Conservation (phyloP, 2,329 filamentous ascomycete genomes). For the Pestalotiopsis sp. region DNA sequence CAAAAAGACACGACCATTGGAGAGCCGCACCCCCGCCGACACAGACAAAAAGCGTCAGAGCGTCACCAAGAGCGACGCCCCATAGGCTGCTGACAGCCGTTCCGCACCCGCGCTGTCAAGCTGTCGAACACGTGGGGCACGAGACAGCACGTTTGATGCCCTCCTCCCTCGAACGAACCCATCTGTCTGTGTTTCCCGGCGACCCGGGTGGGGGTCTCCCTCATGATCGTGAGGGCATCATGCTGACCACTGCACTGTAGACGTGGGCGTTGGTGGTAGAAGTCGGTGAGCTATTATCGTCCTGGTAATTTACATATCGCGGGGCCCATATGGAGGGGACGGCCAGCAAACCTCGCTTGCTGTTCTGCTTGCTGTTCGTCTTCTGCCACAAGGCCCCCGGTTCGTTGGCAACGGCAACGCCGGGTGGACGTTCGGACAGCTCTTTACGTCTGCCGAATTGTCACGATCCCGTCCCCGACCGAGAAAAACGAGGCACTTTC, state of each 20-base stretch:
- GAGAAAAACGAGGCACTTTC: neutral
- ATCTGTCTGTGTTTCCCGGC: too few species aligned
- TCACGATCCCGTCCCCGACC: neutral
- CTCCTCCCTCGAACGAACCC: neutral
- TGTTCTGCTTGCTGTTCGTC: neutral
- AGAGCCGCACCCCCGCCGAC: neutral
- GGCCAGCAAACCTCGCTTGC: neutral
- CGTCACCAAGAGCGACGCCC: neutral
- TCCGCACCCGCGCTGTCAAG: constrained; percentile 7
- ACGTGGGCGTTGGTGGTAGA: neutral
- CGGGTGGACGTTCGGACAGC: neutral
- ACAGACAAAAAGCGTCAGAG: neutral
- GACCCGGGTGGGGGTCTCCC: too few species aligned
- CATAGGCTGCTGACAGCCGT: constrained; percentile 7
- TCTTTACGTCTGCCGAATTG: neutral
- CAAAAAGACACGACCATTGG: neutral
- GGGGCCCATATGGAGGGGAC: neutral
- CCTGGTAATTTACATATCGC: neutral
- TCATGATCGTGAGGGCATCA: neutral
- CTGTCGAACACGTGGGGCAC: constrained; percentile 7
- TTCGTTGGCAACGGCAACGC: neutral
- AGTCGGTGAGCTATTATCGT: neutral
- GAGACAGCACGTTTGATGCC: neutral
- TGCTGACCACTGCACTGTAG: neutral
- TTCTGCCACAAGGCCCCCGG: neutral